A percentile compares a stretch with the other conserved stretches of the same genome.
Conservation (phyloP, 345 rosid genomes). For the Reutealis trisperma region DNA sequence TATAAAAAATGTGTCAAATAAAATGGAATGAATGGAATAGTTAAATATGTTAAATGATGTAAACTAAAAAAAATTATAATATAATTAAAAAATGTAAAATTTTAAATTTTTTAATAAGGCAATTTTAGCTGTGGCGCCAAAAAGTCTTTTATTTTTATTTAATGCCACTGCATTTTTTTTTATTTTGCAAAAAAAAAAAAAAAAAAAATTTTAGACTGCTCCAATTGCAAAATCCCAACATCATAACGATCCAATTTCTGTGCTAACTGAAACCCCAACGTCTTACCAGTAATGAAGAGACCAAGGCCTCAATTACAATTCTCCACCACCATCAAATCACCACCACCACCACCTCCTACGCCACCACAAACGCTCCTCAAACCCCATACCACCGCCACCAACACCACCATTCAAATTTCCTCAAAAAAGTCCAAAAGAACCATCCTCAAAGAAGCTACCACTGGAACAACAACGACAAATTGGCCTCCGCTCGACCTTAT, state of each 20-base stretch:
- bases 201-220: too few species aligned
- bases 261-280: background rate
- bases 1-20: too few species aligned
- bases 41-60: too few species aligned
- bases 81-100: too few species aligned
- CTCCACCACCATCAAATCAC: constrained; percentile 27
- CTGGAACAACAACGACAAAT: constrained; percentile 1
- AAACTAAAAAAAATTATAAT: too few species aligned
- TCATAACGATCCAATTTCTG: background rate
- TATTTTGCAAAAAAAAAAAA: too few species aligned
- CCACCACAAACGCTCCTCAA: constrained; percentile 6
- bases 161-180: too few species aligned
- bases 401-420: constrained; percentile 11
- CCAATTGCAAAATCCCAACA: too few species aligned
- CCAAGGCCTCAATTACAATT: constrained; percentile 37
- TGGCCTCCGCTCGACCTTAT: constrained; percentile 67
- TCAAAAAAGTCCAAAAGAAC: background rate
- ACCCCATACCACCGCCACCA: constrained; percentile 17
- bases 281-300: constrained; percentile 47
- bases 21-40: too few species aligned
- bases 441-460: constrained; percentile 4
- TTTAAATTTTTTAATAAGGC: too few species aligned
- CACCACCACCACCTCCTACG: background rate
- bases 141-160: too few species aligned
- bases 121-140: too few species aligned